phyloP scores from a whole-genome alignment of 2,329 filamentous ascomycete genomes.

The Pyricularia sp. region DNA sequence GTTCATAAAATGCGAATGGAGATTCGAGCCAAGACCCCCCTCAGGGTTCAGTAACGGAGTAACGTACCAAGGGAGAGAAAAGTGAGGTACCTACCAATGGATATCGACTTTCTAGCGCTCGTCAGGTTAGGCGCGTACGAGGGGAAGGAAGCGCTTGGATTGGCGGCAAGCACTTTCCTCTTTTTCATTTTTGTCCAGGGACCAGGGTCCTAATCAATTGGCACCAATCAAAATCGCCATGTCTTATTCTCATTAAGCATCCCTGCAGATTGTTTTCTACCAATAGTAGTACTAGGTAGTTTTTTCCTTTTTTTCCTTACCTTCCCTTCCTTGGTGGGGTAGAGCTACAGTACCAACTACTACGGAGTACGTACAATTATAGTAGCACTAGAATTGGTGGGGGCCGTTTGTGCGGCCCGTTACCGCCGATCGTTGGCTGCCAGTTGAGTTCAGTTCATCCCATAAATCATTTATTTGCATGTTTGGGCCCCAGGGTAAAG shows the following conservation, averaged over 20 bases:
- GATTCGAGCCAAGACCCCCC: not conserved
- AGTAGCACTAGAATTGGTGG: not conserved
- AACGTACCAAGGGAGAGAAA: no score
- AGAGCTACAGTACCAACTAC: not conserved
- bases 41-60: no score
- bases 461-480: not conserved
- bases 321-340: not conserved
- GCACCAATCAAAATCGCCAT: not conserved
- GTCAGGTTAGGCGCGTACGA: not conserved
- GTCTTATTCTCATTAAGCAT: not conserved
- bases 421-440: not conserved
- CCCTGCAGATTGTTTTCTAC: not conserved
- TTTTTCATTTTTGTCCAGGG: not conserved
- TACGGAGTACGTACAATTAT: not conserved
- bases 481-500: not conserved
- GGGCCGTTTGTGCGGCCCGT: not conserved
- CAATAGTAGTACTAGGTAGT: no score
- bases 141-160: not conserved
- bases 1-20: not conserved
- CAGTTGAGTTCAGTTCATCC: not conserved
- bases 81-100: no score
- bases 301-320: no score
- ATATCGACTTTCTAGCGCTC: not conserved
- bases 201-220: not conserved
- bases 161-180: slow-evolving; percentile 1